Base-by-base conservation (phyloP, 768 basidiomycete species). In the Trametes punicea region DNA sequence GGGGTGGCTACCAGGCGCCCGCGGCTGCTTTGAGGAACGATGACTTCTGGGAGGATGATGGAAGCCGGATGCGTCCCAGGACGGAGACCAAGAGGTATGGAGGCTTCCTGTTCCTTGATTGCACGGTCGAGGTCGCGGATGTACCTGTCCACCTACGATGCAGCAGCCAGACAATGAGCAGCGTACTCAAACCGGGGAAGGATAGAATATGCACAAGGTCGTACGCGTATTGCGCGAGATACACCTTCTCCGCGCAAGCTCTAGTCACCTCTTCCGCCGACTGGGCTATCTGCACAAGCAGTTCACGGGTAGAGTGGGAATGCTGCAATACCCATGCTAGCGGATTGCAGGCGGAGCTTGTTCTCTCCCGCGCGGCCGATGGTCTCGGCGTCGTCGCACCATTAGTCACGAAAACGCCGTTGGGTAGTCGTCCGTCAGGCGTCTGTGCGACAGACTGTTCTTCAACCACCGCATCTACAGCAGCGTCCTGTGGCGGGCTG, bases 201-300 rank as follows among this genome's bases (percentile, higher is more conserved):
- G 46, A n/a, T n/a, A 13, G 18, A 10, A 15, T 21, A 21, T 26
- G 9, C 66, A 90, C 90, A 31, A 84, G 82, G 62, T 89, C 85
- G 62, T 82, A 81, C 23, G 83, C 81, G 9, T 87, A 79, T 61
- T 82, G 80, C 2, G 89, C 85, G 16, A 92, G 75, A 61, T 83
- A 88, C 27, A 87, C 79, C 66, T 92, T 92, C 68, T 93, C 90
- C 58, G 90, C 86, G 10, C 83, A 81, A 3, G 82, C 78, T 4
- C 82, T 79, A 9, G 85, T 69, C 1, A 82, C 68, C 57, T 85
- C 82, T 63, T 87, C 86, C 11, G 79, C 74, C 7, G 84, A 68
- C 59, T 76, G 76, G 3, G 85, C 82, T 48, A 90, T 78, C 45
- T 77, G 74, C 18, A 81, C 74, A 25, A 90, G 74, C 58, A 86